Conservation (phyloP, 768 basidiomycete genomes). For the Naganishia onofrii region DNA sequence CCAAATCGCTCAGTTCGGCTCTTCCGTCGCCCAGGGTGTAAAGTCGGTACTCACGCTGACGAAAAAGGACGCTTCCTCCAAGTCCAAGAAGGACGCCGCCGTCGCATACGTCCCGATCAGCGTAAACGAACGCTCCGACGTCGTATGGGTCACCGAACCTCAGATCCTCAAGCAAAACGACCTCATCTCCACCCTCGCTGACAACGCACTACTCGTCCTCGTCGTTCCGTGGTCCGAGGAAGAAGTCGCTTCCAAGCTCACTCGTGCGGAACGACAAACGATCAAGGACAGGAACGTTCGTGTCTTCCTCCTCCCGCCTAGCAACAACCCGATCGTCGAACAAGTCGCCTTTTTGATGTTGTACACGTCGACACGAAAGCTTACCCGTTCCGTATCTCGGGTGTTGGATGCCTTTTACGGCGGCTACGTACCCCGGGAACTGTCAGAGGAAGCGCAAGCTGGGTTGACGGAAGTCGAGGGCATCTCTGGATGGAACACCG, state of each 20-base stretch:
- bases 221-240: constrained; percentile 72
- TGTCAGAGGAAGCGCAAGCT: constrained; percentile 66
- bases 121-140: constrained; percentile 62
- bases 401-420: constrained; percentile 52
- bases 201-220: constrained; percentile 65
- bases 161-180: constrained; percentile 74
- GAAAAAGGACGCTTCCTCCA: constrained; percentile 34
- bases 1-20: constrained; percentile 49
- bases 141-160: constrained; percentile 72
- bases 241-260: constrained; percentile 70
- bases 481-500: constrained; percentile 41
- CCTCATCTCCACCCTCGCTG: constrained; percentile 65
- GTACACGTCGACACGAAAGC: constrained; percentile 55
- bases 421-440: constrained; percentile 53
- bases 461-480: constrained; percentile 61
- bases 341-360: constrained; percentile 80
- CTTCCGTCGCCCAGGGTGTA: constrained; percentile 48
- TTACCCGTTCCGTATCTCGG: constrained; percentile 56
- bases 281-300: constrained; percentile 58
- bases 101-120: constrained; percentile 44
- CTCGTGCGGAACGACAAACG: constrained; percentile 56
- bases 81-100: constrained; percentile 29
- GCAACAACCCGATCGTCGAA: constrained; percentile 56
- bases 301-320: constrained; percentile 51
- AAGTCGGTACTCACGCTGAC: constrained; percentile 52